Evolutionary conservation across 768 basidiomycete genomes (phyloP), one percentile per base, ranked within the genome.

Genomic region (Boletus pseudopeckii): DNA sequence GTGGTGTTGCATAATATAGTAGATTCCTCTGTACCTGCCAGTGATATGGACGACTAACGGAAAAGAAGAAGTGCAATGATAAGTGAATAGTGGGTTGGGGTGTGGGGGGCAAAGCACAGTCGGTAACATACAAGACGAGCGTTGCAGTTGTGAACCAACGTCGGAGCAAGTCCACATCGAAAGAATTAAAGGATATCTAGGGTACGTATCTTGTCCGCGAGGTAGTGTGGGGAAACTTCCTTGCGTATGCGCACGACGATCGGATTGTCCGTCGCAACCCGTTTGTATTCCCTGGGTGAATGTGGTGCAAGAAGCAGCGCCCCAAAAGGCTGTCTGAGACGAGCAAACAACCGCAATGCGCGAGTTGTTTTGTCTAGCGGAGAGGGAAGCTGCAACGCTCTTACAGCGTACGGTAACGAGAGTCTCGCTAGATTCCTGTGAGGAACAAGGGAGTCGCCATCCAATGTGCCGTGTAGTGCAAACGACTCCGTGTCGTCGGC

Each of bases 211-310:
- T 47, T 63, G 28, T 63, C 56, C 44, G 32, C 0, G 7, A 62
- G 43, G 9, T 52, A 37, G 4, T 48, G 37, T 8, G 61, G 53
- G 3, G 50, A 48, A 18, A 55, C 50, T 1, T 54, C 50, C 30
- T 55, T 43, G 34, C 45, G 53, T 20, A 62, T 50, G 13, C 45
- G 41, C 7, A 62, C 61, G 28, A 53, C 28, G 48, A 62, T 59
- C 42, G 43, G 53, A 18, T 56, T 42, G 32, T 62, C 61, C 9
- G 56, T 59, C 17, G 61, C 57, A 11, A 62, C 48, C n/a, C 61
- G 61, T 20, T 34, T 60, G 36, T 62, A 62, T 18, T 63, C 61
- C 10, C 45, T 18, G 5, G 41, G 11, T 5, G 60, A 50, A 13
- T 40, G 50, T 5, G 45, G 54, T 5, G 53, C 61, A 5, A 61